phyloP scores from a whole-genome alignment of 2,329 filamentous ascomycete genomes.

The Sporothrix humicola region DNA sequence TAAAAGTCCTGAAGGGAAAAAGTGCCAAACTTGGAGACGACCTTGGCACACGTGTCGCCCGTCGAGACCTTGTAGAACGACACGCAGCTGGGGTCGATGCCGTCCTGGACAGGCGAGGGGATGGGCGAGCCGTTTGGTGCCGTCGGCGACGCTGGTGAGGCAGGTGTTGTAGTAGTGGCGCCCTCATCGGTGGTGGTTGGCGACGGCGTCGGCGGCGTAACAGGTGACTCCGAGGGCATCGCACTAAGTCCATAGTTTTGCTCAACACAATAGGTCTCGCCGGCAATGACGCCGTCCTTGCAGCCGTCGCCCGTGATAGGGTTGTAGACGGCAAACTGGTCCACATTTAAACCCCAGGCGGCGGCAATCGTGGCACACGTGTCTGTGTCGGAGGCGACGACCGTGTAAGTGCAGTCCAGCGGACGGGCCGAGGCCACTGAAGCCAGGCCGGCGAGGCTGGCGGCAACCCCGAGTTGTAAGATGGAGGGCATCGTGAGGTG shows the following conservation, averaged over 20 bases:
- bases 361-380: conserved; percentile 26
- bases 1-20: conserved; percentile 32
- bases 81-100: conserved; percentile 10
- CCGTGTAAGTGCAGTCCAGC: conserved; percentile 18
- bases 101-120: conserved; percentile 22
- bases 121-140: conserved; percentile 8
- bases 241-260: conserved; percentile 25
- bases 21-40: conserved; percentile 9
- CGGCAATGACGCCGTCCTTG: conserved; percentile 19
- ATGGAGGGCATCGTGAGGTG: conserved; percentile 2
- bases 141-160: neutral
- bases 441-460: neutral
- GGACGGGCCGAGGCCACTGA: neutral
- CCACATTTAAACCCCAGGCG: neutral
- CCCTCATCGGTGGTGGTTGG: neutral
- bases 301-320: conserved; percentile 12
- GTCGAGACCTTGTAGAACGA: conserved; percentile 17
- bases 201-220: neutral
- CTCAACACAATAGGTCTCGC: conserved; percentile 28
- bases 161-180: neutral
- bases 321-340: conserved; percentile 26
- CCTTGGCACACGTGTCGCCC: conserved; percentile 24
- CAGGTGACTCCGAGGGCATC: neutral
- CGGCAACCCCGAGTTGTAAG: neutral
- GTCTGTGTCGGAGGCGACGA: conserved; percentile 13